These are phyloP conservation scores for Coleophoma eucalyptorum DNA, from an alignment of 2,329 filamentous ascomycete genomes.

Conservation along the genomic window DNA sequence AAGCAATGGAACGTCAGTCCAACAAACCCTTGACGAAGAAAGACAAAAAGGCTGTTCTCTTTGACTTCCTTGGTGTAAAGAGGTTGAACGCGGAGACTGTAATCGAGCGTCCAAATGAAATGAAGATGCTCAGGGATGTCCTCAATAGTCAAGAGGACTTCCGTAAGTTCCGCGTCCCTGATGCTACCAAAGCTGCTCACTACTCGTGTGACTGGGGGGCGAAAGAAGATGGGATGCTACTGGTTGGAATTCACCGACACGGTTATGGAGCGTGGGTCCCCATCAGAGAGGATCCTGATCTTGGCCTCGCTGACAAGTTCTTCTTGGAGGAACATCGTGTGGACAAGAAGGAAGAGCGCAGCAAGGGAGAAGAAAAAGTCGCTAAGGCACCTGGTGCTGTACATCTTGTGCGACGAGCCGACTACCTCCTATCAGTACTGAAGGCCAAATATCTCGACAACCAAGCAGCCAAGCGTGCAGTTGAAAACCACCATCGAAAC, in stretches of 20 bases:
- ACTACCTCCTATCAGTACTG: conserved; percentile 92
- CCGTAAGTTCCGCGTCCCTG: conserved; percentile 78
- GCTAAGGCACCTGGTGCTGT: conserved; percentile 96
- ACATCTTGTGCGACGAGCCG: conserved; percentile 88
- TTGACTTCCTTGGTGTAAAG: conserved; percentile 90
- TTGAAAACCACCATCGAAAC: conserved; percentile 92
- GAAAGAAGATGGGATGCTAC: conserved; percentile 94
- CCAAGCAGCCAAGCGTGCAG: conserved; percentile 68
- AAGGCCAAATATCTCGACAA: conserved; percentile 81
- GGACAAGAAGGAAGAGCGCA: conserved; percentile 92
- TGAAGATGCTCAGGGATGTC: conserved; percentile 76
- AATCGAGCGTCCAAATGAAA: conserved; percentile 83
- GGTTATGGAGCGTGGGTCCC: conserved; percentile 95
- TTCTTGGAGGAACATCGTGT: conserved; percentile 98
- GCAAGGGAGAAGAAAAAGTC: conserved; percentile 63
- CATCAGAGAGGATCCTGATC: conserved; percentile 86
- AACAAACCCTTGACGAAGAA: conserved; percentile 91
- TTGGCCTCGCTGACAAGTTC: conserved; percentile 85
- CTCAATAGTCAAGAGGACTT: conserved; percentile 66
- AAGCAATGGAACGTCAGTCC: conserved; percentile 61
- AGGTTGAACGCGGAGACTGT: conserved; percentile 96
- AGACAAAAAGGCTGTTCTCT: conserved; percentile 93
- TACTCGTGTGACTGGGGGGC: conserved; percentile 92
- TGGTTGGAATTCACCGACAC: conserved; percentile 87
- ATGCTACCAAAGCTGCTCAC: conserved; percentile 87